Percentiles rank a stretch among this genome's conserved stretches.
Evolutionary conservation across 2,329 filamentous ascomycete genomes (phyloP).

Genomic region (Aspergillus puulaauensis): DNA sequence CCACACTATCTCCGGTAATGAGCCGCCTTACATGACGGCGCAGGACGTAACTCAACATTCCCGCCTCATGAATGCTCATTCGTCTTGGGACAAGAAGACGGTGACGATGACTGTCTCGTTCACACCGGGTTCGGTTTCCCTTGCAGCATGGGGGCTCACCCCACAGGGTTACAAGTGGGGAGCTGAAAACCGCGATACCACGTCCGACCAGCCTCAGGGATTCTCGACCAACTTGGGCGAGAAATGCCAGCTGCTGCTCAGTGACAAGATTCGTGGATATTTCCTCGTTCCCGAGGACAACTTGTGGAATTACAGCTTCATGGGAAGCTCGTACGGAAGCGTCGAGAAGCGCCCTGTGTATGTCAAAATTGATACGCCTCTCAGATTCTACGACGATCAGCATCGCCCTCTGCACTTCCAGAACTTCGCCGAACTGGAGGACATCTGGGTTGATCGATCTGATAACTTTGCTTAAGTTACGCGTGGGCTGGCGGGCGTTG

Average conservation of each 20-base stretch:
- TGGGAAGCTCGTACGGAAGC: constrained; percentile 83
- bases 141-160: constrained; percentile 90
- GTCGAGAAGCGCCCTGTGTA: constrained; percentile 89
- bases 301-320: constrained; percentile 97
- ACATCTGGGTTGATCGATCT: constrained; percentile 88
- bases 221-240: constrained; percentile 91
- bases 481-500: constrained; percentile 21
- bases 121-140: constrained; percentile 91
- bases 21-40: constrained; percentile 94
- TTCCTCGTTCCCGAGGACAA: constrained; percentile 91
- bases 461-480: constrained; percentile 89
- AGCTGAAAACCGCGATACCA: constrained; percentile 87
- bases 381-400: constrained; percentile 85
- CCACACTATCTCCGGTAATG: constrained; percentile 91
- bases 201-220: constrained; percentile 89
- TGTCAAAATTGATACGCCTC: constrained; percentile 89
- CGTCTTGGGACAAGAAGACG: constrained; percentile 82
- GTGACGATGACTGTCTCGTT: constrained; percentile 95
- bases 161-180: constrained; percentile 96
- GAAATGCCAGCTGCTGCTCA: constrained; percentile 90
- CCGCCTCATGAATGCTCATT: constrained; percentile 80
- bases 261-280: constrained; percentile 90
- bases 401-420: constrained; percentile 95
- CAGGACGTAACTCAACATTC: constrained; percentile 93
- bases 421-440: constrained; percentile 95